Percentiles rank a stretch among this genome's conserved stretches.
phyloP scores from a whole-genome alignment of 352 stramenopile genomes.

The Phytophthora tentaculata region DNA sequence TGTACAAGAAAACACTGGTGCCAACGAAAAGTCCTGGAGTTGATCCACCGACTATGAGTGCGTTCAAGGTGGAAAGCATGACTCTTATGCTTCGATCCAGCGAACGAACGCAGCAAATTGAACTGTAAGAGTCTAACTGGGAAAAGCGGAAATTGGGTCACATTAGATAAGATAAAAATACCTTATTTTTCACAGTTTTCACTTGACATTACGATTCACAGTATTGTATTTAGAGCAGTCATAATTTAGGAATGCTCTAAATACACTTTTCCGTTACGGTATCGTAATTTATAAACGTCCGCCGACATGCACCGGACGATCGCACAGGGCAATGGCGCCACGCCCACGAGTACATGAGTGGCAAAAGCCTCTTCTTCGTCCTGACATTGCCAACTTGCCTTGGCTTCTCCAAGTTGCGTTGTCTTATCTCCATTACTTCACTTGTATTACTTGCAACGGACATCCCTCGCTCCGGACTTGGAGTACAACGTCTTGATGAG shows the following conservation, averaged over 20 bases:
- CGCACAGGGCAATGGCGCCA: too few relatives aligned
- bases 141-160: too few relatives aligned
- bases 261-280: too few relatives aligned
- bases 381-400: constrained; percentile 39
- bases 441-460: constrained; percentile 50
- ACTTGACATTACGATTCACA: too few relatives aligned
- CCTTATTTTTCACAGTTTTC: too few relatives aligned
- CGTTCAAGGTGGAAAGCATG: constrained; percentile 33
- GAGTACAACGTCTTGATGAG: constrained; percentile 25
- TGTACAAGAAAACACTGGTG: constrained; percentile 42
- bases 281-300: too few relatives aligned
- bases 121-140: constrained; percentile 16
- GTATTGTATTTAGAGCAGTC: too few relatives aligned
- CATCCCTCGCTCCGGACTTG: constrained; percentile 56
- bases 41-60: constrained; percentile 14
- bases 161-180: too few relatives aligned
- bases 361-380: constrained; percentile 22
- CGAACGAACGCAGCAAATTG: constrained; percentile 15
- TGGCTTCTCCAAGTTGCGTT: constrained; percentile 37
- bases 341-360: constrained; percentile 5
- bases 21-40: constrained; percentile 3
- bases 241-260: too few relatives aligned
- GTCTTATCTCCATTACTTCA: constrained; percentile 42
- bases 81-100: constrained; percentile 17
- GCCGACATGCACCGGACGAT: too few relatives aligned